Conservation (phyloP, 2,329 filamentous ascomycete genomes). For the Xylaria sp. region DNA sequence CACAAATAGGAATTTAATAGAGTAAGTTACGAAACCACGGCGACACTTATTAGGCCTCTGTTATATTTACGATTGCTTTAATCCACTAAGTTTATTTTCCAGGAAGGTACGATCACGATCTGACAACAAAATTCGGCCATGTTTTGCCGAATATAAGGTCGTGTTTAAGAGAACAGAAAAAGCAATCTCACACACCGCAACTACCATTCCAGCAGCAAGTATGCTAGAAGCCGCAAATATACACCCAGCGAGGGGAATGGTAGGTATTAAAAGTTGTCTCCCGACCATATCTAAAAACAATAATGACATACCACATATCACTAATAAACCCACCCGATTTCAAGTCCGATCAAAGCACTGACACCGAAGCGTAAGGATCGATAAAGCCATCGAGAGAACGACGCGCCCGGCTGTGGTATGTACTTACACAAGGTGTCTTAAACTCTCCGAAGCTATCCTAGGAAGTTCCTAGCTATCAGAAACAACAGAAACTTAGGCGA, state of each 20-base stretch:
- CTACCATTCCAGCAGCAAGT: neutral
- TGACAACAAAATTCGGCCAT: neutral
- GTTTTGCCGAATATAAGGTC: neutral
- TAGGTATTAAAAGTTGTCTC: too few species aligned
- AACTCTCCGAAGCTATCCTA: neutral
- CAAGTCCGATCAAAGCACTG: neutral
- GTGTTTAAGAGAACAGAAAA: neutral
- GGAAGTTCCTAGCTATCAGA: neutral
- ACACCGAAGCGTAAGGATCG: neutral
- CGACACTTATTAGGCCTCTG: too few species aligned
- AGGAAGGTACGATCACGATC: neutral
- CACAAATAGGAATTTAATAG: too few species aligned
- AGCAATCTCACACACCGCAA: neutral
- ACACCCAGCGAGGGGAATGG: neutral
- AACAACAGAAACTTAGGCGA: neutral
- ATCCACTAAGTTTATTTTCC: neutral
- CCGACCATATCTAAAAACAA: too few species aligned
- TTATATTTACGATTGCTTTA: neutral
- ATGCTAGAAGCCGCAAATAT: neutral
- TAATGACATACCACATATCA: too few species aligned
- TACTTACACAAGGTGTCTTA: neutral
- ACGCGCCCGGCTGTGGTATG: neutral
- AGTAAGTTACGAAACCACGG: too few species aligned
- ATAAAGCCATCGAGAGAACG: neutral
- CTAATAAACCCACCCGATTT: neutral